Base-by-base conservation (phyloP, 169 alveolate genomes). In the Plasmodium yoelii region DNA sequence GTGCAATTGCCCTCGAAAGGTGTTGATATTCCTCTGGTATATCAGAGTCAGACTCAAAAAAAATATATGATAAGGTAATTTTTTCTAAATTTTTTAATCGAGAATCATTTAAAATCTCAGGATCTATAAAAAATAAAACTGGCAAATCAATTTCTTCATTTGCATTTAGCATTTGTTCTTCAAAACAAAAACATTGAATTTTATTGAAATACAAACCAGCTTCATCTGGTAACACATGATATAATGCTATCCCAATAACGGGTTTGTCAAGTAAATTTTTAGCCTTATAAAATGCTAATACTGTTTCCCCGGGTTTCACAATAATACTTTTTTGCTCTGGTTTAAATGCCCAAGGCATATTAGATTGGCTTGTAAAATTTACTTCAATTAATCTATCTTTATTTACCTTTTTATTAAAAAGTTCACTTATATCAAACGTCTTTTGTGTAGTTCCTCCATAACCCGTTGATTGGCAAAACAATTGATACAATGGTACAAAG, bases 141-240 rank as follows among this genome's bases (percentile, higher is more conserved):
- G 99, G 99, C 87, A 97, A 74, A 80, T 97, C 99, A 19, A 97
- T 98, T 59, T 96, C 97, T 94, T 97, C 99, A 19, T 95, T 96
- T 1, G 99, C 99, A 71, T 97, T 94, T 24, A 98, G 93, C 94
- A 98, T 87, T 92, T 97, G 98, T 80, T 97, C 99, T 60, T 97
- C 99, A 72, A 97, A 97, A 92, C 99, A 97, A 92, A 97, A 97
- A 80, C 99, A 97, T 87, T 97, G 98, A 64, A 97, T 96, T 92
- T 97, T 97, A 92, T 97, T 97, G 92, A 97, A 97, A 91, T 97
- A 97, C 12, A 94, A 93, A 8, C 98, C 98, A 2, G 98, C 98
- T 93, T 97, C 98, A 44, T 96, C 97, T 4, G 99, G 99, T 75
- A 94, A 87, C 15, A 97, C 98, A 89, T 95, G 96, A 80, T 97